phyloP scores from a whole-genome alignment of 176 grass and related monocot genomes.

The Ampelocalamus luodianensis region DNA sequence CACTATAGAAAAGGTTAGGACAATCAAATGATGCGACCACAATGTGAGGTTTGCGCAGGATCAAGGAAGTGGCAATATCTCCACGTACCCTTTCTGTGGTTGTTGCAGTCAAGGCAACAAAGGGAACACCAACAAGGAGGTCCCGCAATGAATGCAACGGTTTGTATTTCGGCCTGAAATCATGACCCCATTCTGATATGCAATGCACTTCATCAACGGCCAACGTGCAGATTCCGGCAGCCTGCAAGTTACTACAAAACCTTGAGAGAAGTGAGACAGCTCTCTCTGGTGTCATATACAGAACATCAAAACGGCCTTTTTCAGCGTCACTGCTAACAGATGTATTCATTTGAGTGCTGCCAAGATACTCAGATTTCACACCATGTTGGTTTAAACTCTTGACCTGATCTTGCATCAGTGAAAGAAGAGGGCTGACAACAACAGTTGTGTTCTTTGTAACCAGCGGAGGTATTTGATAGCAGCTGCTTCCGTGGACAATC shows the following conservation, averaged over 20 bases:
- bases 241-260: slow-evolving; percentile 87
- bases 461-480: slow-evolving; percentile 88
- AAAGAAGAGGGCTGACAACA: slow-evolving; percentile 84
- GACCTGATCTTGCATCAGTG: slow-evolving; percentile 90
- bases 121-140: slow-evolving; percentile 75
- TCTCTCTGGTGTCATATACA: slow-evolving; percentile 95
- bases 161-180: slow-evolving; percentile 94
- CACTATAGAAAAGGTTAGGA: slow-evolving; percentile 85
- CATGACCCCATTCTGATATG: slow-evolving; percentile 98
- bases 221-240: slow-evolving; percentile 76
- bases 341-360: slow-evolving; percentile 74
- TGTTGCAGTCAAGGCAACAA: slow-evolving; percentile 93
- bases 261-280: slow-evolving; percentile 71
- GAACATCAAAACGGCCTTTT: slow-evolving; percentile 71
- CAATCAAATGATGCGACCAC: slow-evolving; percentile 86
- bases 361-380: slow-evolving; percentile 86
- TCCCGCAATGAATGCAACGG: slow-evolving; percentile 73
- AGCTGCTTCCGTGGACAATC: background rate
- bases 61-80: slow-evolving; percentile 86
- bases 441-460: slow-evolving; percentile 77
- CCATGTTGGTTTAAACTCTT: slow-evolving; percentile 84
- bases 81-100: slow-evolving; percentile 78
- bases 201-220: slow-evolving; percentile 96
- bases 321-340: slow-evolving; percentile 58
- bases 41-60: slow-evolving; percentile 60